Evolutionary conservation across 805 yeast species (phyloP).

Genomic region (Priceomyces medius): DNA sequence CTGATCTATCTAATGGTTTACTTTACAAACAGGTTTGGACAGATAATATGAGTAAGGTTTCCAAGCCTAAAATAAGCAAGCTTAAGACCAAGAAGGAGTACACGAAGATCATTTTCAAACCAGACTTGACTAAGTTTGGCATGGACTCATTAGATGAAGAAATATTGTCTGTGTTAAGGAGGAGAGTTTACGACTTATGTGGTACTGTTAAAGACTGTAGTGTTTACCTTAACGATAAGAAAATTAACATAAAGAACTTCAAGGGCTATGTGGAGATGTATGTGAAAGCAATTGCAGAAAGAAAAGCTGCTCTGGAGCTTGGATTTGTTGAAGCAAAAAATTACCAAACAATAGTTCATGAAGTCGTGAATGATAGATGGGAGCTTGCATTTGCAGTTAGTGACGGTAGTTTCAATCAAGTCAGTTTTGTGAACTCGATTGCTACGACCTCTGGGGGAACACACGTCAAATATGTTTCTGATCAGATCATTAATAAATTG

Average conservation of each 20-base stretch:
- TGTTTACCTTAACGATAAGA: slow-evolving; percentile 74
- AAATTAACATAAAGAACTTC: slow-evolving; percentile 69
- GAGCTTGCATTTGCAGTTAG: slow-evolving; percentile 94
- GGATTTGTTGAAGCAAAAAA: slow-evolving; percentile 36
- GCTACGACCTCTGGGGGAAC: slow-evolving; percentile 98
- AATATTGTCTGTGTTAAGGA: slow-evolving; percentile 74
- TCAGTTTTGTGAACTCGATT: slow-evolving; percentile 94
- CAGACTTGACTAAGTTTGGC: slow-evolving; percentile 79
- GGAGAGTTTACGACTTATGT: slow-evolving; percentile 94
- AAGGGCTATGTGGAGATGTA: slow-evolving; percentile 88
- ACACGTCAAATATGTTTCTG: slow-evolving; percentile 83
- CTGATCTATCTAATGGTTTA: slow-evolving; percentile 63
- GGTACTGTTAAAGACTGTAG: slow-evolving; percentile 86
- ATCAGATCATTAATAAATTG: slow-evolving; percentile 77
- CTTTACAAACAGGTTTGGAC: slow-evolving; percentile 83
- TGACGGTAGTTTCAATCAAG: slow-evolving; percentile 87
- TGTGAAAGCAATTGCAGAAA: slow-evolving; percentile 67
- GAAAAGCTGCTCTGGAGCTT: slow-evolving; percentile 38
- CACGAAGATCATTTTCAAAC: slow-evolving; percentile 84
- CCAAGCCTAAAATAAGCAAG: slow-evolving; percentile 69
- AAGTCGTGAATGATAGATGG: slow-evolving; percentile 85
- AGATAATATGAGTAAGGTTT: slow-evolving; percentile 76
- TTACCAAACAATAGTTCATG: slow-evolving; percentile 62
- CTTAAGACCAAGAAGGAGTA: slow-evolving; percentile 65
- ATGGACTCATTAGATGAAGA: slow-evolving; percentile 87